Percentiles rank a stretch among this genome's conserved stretches.
Evolutionary conservation across 768 basidiomycete genomes (phyloP).

Genomic region (Royoungia palumana): DNA sequence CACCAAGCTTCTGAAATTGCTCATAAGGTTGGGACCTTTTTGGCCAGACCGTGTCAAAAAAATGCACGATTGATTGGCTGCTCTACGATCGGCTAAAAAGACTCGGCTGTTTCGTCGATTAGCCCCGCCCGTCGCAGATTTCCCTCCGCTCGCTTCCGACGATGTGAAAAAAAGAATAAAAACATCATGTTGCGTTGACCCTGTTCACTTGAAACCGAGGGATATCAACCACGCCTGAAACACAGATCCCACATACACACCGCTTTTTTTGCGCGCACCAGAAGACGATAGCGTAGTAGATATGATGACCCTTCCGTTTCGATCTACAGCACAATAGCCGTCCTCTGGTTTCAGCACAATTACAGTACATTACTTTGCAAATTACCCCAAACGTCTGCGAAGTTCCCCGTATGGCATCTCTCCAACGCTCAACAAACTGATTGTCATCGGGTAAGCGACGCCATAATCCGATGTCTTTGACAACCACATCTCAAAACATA

Average conservation of each 20-base stretch:
- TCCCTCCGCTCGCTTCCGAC: slow-evolving; percentile 24
- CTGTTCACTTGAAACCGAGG: slow-evolving; percentile 19
- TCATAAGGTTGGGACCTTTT: background rate
- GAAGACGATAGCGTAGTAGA: slow-evolving; percentile 10
- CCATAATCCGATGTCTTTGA: slow-evolving; percentile 2
- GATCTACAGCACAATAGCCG: background rate
- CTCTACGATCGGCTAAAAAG: slow-evolving; percentile 11
- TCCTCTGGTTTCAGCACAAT: slow-evolving; percentile 12
- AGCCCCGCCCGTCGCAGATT: background rate
- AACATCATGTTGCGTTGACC: background rate
- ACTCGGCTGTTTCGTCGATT: background rate
- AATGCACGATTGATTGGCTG: slow-evolving; percentile 7
- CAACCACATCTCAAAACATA: slow-evolving; percentile 3
- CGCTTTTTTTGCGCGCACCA: background rate
- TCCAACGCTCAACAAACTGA: no score
- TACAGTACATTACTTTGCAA: slow-evolving; percentile 9
- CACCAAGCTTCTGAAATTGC: slow-evolving; percentile 4
- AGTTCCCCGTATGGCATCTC: no score
- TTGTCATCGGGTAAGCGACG: slow-evolving; percentile 5
- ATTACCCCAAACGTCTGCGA: slow-evolving; percentile 16
- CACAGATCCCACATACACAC: slow-evolving; percentile 1
- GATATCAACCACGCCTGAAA: slow-evolving; percentile 15
- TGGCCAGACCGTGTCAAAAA: slow-evolving; percentile 2
- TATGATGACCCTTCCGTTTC: background rate
- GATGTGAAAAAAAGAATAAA: slow-evolving; percentile 9